Evolutionary conservation across 2,329 filamentous ascomycete genomes (phyloP).

Genomic region (Thyridium curvatum): DNA sequence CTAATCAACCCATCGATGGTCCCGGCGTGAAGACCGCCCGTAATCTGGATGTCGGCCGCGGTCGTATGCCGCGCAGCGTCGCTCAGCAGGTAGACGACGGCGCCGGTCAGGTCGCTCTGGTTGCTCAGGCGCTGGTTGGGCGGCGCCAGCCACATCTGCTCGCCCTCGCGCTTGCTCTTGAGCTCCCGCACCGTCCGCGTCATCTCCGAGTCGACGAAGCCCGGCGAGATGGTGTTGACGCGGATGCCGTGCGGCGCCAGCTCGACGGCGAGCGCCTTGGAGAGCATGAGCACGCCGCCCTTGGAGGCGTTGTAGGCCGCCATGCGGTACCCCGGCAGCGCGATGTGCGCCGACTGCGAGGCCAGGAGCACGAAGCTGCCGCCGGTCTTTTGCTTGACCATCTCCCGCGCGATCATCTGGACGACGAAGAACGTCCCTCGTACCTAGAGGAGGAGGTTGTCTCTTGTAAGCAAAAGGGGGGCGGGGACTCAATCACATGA

Average conservation of each 20-base stretch:
- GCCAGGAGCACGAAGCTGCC: conserved; percentile 33
- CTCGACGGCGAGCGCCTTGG: conserved; percentile 29
- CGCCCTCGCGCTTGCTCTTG: conserved; percentile 23
- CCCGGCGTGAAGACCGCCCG: conserved; percentile 27
- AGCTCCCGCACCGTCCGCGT: conserved; percentile 19
- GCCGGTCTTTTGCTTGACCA: conserved; percentile 28
- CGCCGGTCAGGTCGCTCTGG: conserved; percentile 33
- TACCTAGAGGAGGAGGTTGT: too few relatives aligned
- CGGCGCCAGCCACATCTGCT: conserved; percentile 29
- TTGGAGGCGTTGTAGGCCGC: conserved; percentile 37
- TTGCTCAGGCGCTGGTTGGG: conserved; percentile 30
- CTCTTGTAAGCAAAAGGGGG: not conserved
- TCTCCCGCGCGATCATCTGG: conserved; percentile 30
- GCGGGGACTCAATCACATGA: too few relatives aligned
- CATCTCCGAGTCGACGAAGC: conserved; percentile 29
- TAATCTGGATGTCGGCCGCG: conserved; percentile 35
- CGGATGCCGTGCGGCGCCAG: conserved; percentile 26
- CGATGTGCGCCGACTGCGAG: conserved; percentile 21
- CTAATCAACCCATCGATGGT: conserved; percentile 28
- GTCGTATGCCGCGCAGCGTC: conserved; percentile 36
- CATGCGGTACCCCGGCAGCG: conserved; percentile 26
- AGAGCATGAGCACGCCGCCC: conserved; percentile 17
- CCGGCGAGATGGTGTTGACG: conserved; percentile 31
- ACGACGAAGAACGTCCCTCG: conserved; percentile 33
- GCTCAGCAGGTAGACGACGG: conserved; percentile 34